Percentiles rank a stretch among this genome's conserved stretches.
Conservation (phyloP, 2,329 filamentous ascomycete species). For the Colletotrichum coccodes region DNA sequence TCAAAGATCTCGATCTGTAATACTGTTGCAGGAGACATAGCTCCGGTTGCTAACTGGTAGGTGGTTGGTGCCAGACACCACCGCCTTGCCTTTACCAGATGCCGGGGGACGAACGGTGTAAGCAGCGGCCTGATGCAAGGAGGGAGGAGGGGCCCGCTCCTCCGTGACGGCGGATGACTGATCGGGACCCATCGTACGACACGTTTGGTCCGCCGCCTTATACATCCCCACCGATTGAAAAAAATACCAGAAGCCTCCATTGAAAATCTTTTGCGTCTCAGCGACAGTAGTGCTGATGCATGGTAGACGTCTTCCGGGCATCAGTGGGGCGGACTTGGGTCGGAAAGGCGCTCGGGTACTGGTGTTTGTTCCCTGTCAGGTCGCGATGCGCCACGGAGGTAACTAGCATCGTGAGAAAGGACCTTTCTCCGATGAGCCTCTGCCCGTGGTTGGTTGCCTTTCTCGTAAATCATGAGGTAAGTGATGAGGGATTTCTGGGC, state of each 20-base stretch:
- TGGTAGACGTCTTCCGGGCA: neutral
- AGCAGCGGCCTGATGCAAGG: neutral
- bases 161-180: conserved; percentile 29
- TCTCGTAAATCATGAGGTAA: conserved; percentile 5
- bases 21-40: neutral
- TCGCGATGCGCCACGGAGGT: neutral
- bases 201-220: neutral
- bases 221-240: conserved; percentile 11
- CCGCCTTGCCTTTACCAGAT: conserved; percentile 2
- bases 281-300: neutral
- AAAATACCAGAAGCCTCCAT: neutral
- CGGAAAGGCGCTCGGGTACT: conserved; percentile 15
- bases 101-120: conserved; percentile 16
- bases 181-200: conserved; percentile 26
- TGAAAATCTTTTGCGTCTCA: conserved; percentile 8
- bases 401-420: conserved; percentile 6
- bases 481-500: conserved; percentile 5
- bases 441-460: neutral
- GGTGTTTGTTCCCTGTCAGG: conserved; percentile 2
- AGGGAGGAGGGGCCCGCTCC: conserved; percentile 18
- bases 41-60: no score
- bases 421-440: neutral
- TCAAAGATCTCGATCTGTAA: neutral
- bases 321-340: conserved; percentile 8
- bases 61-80: neutral